Evolutionary conservation across 1,139 yeast species (phyloP), one percentile per base, ranked within the genome.

Genomic region (Yamadazyma trypodendri): DNA sequence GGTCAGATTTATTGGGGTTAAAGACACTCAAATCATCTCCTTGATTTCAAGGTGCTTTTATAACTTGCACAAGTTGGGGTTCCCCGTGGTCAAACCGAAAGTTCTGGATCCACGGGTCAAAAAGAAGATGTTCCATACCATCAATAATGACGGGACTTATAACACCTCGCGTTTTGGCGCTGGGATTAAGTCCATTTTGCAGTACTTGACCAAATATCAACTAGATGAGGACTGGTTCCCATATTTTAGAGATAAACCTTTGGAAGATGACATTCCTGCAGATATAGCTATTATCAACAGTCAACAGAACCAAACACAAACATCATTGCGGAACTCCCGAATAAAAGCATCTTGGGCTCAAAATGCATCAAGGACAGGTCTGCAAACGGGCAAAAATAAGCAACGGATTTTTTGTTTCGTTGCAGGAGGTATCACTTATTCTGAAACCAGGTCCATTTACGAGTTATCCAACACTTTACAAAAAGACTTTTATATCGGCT

Each of bases 371-470:
- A 58, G 65, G 31, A 43, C 54, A 11, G 35, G 52, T 10, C 46
- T 42, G 39, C 38, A 32, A 38, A n/a, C 46, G 12, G 24, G 40
- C 27, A 67, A 72, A n/a, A 75, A 79, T 31, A 75, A 78, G 47
- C 95, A 86, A 52, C 65, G 92, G 34, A 72, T 90, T 7, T 78
- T 90, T 50, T 79, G 89, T 43, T 92, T 81, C 55, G 77, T 89
- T 28, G 85, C 94, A 1, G 99, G 99, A 16, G 98, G 98, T 9
- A 64, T 86, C 28, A 88, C 97, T 0, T 79, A 84, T 47, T 77
- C 90, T 3, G 99, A 94, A 57, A 65, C 85, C 31, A 75, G 94
- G 41, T 74, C 88, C 5, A 81, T 84, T 11, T 84, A 87, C 50
- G 94, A 87, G 49, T 69, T 89, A 34, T 75, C 88, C 6, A 60